A percentile compares a stretch with the other conserved stretches of the same genome.
phyloP scores from a whole-genome alignment of 2,329 filamentous ascomycete species.

The Monosporascus sp. region DNA sequence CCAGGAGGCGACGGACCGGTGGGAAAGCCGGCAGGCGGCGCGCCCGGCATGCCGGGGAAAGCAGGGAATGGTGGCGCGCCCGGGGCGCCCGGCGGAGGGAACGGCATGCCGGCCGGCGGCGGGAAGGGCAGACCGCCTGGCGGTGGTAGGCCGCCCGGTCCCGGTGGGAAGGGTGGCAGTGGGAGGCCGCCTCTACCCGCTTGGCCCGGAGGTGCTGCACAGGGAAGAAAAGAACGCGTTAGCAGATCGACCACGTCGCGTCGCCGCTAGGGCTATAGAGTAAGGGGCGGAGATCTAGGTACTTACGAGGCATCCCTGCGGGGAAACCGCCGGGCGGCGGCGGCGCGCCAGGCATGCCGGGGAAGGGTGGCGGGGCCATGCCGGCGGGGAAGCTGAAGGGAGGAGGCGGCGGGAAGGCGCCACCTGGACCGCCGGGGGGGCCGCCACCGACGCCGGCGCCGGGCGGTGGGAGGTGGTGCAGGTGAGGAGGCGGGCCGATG shows the following conservation, averaged over 20 bases:
- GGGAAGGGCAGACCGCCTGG: slow-evolving; percentile 29
- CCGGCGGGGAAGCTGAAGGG: slow-evolving; percentile 60
- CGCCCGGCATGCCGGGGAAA: slow-evolving; percentile 37
- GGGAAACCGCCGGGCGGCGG: slow-evolving; percentile 53
- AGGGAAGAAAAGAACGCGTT: slow-evolving; percentile 2
- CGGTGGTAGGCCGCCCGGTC: slow-evolving; percentile 36
- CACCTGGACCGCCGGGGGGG: slow-evolving; percentile 23
- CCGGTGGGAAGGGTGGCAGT: slow-evolving; percentile 39
- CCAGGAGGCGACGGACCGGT: slow-evolving; percentile 31
- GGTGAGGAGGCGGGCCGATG: slow-evolving; percentile 80
- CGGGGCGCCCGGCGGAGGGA: slow-evolving; percentile 31
- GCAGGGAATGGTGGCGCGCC: slow-evolving; percentile 44
- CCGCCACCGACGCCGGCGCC: slow-evolving; percentile 22
- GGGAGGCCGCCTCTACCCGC: slow-evolving; percentile 41
- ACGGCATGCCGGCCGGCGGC: slow-evolving; percentile 26
- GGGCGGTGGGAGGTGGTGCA: slow-evolving; percentile 54
- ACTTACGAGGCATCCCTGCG: slow-evolving; percentile 52
- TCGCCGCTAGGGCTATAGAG: slow-evolving; percentile 3
- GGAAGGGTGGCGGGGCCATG: slow-evolving; percentile 28
- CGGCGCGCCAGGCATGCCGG: slow-evolving; percentile 42
- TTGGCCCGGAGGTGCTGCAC: slow-evolving; percentile 43
- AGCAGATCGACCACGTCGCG: slow-evolving; percentile 3
- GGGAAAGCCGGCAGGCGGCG: slow-evolving; percentile 33
- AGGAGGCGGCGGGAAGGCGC: slow-evolving; percentile 41
- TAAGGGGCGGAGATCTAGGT: not conserved